Evolutionary conservation across 2,329 filamentous ascomycete genomes (phyloP).

Genomic region (Leptographium wingfieldii): DNA sequence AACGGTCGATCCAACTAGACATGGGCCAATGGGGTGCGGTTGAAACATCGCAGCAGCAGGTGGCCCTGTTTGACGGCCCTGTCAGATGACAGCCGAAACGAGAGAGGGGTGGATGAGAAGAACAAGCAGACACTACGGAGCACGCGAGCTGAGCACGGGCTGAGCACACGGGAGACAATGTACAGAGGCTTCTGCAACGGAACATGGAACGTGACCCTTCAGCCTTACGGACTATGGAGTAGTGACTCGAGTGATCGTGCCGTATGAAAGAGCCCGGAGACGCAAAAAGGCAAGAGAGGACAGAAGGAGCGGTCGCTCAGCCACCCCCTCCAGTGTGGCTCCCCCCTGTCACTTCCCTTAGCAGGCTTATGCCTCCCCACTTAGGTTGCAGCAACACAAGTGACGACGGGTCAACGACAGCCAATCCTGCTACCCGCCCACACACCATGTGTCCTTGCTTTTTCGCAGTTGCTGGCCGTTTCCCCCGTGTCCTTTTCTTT

Average conservation of each 20-base stretch:
- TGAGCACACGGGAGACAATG: neutral
- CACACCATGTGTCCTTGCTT: neutral
- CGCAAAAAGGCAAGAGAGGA: neutral
- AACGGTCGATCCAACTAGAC: neutral
- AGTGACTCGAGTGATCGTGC: neutral
- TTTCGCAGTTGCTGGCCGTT: neutral
- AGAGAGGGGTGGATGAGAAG: too few relatives aligned
- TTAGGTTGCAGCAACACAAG: constrained; percentile 7
- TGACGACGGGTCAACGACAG: constrained; percentile 3
- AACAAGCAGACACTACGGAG: neutral
- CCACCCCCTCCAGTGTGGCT: neutral
- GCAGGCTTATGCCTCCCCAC: constrained; percentile 9
- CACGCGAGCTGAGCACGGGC: neutral
- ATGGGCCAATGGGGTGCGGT: neutral
- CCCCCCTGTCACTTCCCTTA: neutral
- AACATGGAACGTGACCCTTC: too few relatives aligned
- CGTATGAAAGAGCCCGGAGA: neutral
- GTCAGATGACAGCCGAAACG: neutral
- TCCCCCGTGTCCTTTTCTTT: too few relatives aligned
- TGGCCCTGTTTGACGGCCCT: neutral
- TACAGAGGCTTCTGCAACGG: too few relatives aligned
- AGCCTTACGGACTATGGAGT: too few relatives aligned
- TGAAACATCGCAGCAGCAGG: neutral
- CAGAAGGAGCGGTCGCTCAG: neutral
- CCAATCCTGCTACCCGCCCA: constrained; percentile 1